Conservation (phyloP, 805 yeast genomes). For the Hermanozyma aechmeae region DNA sequence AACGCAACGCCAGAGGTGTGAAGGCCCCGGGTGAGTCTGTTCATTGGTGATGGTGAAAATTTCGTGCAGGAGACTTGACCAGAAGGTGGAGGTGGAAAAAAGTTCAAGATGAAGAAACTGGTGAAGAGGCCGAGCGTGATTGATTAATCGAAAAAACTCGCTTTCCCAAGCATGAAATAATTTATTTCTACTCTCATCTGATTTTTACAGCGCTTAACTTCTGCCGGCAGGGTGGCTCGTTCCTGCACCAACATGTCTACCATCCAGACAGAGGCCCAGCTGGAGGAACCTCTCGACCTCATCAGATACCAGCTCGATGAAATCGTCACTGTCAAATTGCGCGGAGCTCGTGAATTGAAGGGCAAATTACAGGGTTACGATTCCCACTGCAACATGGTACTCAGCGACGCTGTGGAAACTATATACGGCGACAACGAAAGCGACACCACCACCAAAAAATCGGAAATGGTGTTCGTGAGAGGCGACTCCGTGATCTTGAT, state of each 20-base stretch:
- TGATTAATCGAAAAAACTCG: too few relatives aligned
- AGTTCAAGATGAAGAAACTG: too few relatives aligned
- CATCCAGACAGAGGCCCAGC: slow-evolving; percentile 22
- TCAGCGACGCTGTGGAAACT: slow-evolving; percentile 86
- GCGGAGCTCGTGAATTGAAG: slow-evolving; percentile 88
- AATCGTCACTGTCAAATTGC: slow-evolving; percentile 72
- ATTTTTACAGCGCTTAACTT: too few relatives aligned
- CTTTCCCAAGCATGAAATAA: too few relatives aligned
- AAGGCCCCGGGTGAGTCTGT: too few relatives aligned
- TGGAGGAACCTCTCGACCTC: slow-evolving; percentile 79
- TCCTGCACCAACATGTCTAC: slow-evolving; percentile 21
- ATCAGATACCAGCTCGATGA: slow-evolving; percentile 84
- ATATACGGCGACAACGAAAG: slow-evolving; percentile 46
- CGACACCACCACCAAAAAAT: slow-evolving; percentile 40
- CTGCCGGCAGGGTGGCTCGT: too few relatives aligned
- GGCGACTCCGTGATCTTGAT: slow-evolving; percentile 95
- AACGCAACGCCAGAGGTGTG: background rate
- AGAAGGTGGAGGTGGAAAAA: too few relatives aligned
- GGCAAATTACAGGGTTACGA: slow-evolving; percentile 93
- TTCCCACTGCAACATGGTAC: slow-evolving; percentile 91
- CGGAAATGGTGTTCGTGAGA: slow-evolving; percentile 90
- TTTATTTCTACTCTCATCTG: too few relatives aligned
- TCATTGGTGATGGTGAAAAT: too few relatives aligned
- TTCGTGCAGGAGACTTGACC: too few relatives aligned
- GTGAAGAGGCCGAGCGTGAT: too few relatives aligned